phyloP scores from a whole-genome alignment of 2,329 filamentous ascomycete species.

The Plectosphaerella plurivora region DNA sequence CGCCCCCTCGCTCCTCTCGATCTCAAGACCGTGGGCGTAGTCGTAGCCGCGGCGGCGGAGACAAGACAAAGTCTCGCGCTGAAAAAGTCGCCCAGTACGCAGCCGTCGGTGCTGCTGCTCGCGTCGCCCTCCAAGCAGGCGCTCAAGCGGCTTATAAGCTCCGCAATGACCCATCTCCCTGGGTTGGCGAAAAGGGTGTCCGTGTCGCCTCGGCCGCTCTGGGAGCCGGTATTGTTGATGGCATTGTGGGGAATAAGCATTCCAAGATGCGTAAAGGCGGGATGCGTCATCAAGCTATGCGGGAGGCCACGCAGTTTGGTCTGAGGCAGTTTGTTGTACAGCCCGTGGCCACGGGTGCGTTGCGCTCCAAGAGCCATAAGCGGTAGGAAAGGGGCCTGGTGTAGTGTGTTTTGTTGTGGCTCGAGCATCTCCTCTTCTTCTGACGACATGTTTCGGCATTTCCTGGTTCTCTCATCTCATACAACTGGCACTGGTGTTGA shows the following conservation, averaged over 20 bases:
- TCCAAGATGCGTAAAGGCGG: conserved; percentile 12
- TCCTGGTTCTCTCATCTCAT: neutral
- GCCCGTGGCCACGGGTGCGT: neutral
- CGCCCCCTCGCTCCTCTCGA: neutral
- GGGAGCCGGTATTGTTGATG: conserved; percentile 43
- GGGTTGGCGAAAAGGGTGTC: conserved; percentile 44
- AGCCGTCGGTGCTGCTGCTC: conserved; percentile 27
- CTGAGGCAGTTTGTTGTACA: conserved; percentile 1
- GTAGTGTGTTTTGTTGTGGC: neutral
- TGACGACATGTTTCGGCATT: neutral
- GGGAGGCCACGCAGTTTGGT: conserved; percentile 6
- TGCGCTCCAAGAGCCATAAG: too few relatives aligned
- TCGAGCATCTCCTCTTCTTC: neutral
- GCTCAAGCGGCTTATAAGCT: conserved; percentile 43
- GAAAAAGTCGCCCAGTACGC: conserved; percentile 12
- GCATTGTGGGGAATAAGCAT: conserved; percentile 33
- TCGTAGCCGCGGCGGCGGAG: too few relatives aligned
- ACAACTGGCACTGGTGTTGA: too few relatives aligned
- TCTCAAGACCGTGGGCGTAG: conserved; percentile 5
- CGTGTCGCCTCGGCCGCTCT: conserved; percentile 44
- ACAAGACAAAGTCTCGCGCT: conserved; percentile 8
- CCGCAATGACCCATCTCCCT: conserved; percentile 38
- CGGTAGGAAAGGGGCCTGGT: neutral
- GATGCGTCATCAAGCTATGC: conserved; percentile 13
- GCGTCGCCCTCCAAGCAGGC: conserved; percentile 42